Evolutionary conservation across 2,329 filamentous ascomycete species (phyloP).

Genomic region (Pseudopithomyces maydicus): DNA sequence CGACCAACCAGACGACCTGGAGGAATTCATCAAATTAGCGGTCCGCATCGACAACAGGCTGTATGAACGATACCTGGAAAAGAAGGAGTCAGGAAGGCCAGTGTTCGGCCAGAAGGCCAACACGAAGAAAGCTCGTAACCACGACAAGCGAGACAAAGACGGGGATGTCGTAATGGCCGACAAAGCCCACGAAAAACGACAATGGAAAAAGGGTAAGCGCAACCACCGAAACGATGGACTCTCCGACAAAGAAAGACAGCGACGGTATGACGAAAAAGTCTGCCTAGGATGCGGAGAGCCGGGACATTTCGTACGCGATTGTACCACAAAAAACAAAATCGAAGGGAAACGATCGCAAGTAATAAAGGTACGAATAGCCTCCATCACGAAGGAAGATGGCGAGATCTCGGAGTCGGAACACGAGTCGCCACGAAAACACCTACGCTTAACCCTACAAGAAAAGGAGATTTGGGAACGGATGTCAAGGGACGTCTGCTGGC

Average conservation of each 20-base stretch:
- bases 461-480: too few relatives aligned
- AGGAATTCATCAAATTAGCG: background rate
- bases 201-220: background rate
- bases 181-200: background rate
- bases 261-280: background rate
- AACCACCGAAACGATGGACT: background rate
- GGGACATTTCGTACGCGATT: too few relatives aligned
- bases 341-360: too few relatives aligned
- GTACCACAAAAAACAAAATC: too few relatives aligned
- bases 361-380: too few relatives aligned
- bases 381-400: too few relatives aligned
- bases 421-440: too few relatives aligned
- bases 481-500: too few relatives aligned
- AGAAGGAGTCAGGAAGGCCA: background rate
- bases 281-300: too few relatives aligned
- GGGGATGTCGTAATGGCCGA: background rate
- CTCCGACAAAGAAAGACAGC: background rate
- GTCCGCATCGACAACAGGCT: background rate
- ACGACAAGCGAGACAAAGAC: background rate
- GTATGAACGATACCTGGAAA: background rate
- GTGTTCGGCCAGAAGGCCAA: too few relatives aligned
- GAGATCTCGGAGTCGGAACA: too few relatives aligned
- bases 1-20: background rate
- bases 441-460: too few relatives aligned
- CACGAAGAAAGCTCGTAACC: background rate